phyloP scores from a whole-genome alignment of 139 green algal genomes.

The Astrephomene gubernaculifera region DNA sequence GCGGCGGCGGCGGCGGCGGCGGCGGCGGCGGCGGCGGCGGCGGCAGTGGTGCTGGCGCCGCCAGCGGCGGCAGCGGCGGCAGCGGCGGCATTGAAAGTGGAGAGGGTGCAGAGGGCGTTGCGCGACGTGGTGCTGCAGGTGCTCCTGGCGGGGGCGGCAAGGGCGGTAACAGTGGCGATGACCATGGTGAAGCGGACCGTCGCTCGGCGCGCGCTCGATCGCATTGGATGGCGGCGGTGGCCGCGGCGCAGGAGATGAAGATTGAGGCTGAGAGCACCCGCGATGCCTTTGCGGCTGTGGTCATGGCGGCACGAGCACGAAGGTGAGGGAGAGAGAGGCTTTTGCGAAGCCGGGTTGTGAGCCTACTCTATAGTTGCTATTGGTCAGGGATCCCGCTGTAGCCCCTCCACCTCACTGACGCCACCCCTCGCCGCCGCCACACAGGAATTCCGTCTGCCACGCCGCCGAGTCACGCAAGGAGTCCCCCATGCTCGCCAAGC shows the following conservation, averaged over 20 bases:
- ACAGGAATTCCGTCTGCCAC: no score
- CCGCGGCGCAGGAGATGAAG: neutral
- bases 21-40: neutral
- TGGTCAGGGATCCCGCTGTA: no score
- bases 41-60: neutral
- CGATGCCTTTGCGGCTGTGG: slow-evolving; percentile 26
- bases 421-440: no score
- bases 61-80: neutral
- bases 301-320: slow-evolving; percentile 15
- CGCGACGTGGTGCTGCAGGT: no score
- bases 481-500: slow-evolving; percentile 41
- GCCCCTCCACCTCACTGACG: no score
- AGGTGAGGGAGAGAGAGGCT: no score
- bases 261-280: neutral
- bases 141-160: neutral
- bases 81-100: no score
- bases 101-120: no score
- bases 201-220: neutral
- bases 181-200: neutral
- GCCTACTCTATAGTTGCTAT: no score
- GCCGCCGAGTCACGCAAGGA: no score
- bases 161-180: no score
- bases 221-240: slow-evolving; percentile 24
- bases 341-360: no score
- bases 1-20: neutral